These are phyloP conservation scores for Castanopsis chinensis DNA, from an alignment of 306 rosid genomes.

Conservation along the genomic window DNA sequence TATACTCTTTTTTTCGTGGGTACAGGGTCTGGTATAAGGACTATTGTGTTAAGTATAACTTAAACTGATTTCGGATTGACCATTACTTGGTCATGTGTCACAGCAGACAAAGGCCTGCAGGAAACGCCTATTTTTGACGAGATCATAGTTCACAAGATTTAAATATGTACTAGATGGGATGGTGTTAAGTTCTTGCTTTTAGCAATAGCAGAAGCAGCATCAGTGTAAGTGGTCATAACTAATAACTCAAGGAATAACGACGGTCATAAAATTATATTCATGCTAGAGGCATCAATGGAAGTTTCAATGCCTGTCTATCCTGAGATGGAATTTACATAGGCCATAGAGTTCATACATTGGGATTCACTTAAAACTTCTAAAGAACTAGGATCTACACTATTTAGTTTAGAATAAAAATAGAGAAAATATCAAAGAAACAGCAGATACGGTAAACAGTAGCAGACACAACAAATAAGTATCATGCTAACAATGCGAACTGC, in stretches of 20 bases:
- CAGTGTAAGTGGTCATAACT: neutral
- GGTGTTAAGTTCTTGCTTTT: neutral
- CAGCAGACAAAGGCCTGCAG: neutral
- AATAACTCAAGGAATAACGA: neutral
- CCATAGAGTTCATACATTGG: neutral
- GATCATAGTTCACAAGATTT: neutral
- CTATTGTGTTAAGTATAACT: neutral
- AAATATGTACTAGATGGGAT: neutral
- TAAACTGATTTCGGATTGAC: neutral
- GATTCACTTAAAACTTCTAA: neutral
- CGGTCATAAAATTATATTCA: neutral
- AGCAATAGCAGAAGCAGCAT: too few relatives aligned
- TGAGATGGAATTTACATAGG: neutral
- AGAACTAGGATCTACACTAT: neutral
- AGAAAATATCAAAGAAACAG: neutral
- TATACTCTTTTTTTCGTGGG: neutral
- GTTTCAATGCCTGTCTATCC: neutral
- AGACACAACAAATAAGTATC: neutral
- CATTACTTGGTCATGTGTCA: neutral
- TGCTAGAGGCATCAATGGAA: neutral
- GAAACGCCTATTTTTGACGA: neutral
- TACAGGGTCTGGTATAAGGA: neutral
- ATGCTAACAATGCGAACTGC: neutral
- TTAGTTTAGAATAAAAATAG: neutral
- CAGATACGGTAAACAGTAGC: neutral